Conservation (phyloP, 176 grass and related monocot species). For the Cocos nucifera region DNA sequence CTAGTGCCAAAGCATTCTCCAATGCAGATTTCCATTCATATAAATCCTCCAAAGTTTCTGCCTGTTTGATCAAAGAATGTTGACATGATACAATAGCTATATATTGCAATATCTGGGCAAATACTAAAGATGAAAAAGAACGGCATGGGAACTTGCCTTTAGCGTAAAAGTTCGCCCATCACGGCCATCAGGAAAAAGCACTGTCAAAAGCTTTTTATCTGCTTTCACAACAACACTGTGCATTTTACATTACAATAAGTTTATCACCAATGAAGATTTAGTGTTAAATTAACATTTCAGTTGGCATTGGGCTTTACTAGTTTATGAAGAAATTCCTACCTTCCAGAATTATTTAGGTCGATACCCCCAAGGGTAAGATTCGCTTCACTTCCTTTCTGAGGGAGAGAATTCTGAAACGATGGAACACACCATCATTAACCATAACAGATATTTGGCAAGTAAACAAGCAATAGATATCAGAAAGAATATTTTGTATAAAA, state of each 20-base stretch:
- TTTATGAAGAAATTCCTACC: slow-evolving; percentile 34
- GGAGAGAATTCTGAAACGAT: slow-evolving; percentile 43
- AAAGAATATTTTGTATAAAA: too few species aligned
- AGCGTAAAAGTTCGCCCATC: slow-evolving; percentile 80
- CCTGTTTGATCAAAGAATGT: slow-evolving; percentile 38
- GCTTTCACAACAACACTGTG: slow-evolving; percentile 87
- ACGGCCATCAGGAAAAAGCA: slow-evolving; percentile 82
- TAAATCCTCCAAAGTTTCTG: slow-evolving; percentile 81
- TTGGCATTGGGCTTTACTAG: too few species aligned
- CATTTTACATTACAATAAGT: slow-evolving; percentile 9
- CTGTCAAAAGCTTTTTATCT: slow-evolving; percentile 86
- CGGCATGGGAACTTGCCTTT: slow-evolving; percentile 39
- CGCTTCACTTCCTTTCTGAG: slow-evolving; percentile 63
- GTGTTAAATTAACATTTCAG: slow-evolving; percentile 1
- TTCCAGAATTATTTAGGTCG: slow-evolving; percentile 91
- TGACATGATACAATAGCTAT: background rate
- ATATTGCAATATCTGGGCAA: background rate
- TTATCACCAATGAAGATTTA: slow-evolving; percentile 30
- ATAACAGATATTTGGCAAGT: too few species aligned
- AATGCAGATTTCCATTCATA: slow-evolving; percentile 92
- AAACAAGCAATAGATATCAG: too few species aligned
- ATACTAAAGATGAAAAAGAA: slow-evolving; percentile 9
- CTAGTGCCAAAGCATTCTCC: slow-evolving; percentile 76
- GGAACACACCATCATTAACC: too few species aligned
- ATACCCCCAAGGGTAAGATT: slow-evolving; percentile 84